These are phyloP conservation scores for Leonotis leonurus DNA, from an alignment of 257 asterid genomes.

Conservation along the genomic window DNA sequence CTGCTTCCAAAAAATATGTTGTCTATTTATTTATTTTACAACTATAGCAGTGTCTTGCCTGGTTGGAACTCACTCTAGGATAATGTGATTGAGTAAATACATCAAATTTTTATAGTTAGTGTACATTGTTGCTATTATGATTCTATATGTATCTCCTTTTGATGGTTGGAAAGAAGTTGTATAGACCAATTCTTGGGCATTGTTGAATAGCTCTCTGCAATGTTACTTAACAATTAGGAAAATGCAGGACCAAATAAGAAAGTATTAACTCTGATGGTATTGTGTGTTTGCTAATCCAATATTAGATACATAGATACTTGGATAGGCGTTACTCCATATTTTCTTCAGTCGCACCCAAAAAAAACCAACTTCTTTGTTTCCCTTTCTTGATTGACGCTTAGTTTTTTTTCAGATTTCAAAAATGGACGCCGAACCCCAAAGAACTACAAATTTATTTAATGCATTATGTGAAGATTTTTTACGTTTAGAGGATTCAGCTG, in stretches of 20 bases:
- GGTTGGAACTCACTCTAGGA: background rate
- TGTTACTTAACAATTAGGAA: background rate
- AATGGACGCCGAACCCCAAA: no score
- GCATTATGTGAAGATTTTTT: no score
- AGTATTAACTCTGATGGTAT: background rate
- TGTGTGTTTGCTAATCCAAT: background rate
- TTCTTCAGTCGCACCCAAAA: no score
- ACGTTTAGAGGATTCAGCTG: no score
- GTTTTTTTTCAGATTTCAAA: no score
- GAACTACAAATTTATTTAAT: no score
- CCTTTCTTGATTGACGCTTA: no score
- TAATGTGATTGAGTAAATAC: background rate
- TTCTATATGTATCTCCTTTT: background rate
- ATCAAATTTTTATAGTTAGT: background rate
- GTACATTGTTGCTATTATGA: background rate
- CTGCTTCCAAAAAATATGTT: background rate
- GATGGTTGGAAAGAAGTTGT: background rate
- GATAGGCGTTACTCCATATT: background rate
- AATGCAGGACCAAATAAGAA: no score
- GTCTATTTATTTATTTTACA: background rate
- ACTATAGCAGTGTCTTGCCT: background rate
- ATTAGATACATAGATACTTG: background rate
- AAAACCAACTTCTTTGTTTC: no score
- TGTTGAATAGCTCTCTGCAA: conserved; percentile 4
- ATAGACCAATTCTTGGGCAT: background rate